Percentiles rank a stretch among this genome's conserved stretches.
These are phyloP conservation scores for Nitzschia sp. DNA, from an alignment of 108 stramenopile species.

Conservation along the genomic window DNA sequence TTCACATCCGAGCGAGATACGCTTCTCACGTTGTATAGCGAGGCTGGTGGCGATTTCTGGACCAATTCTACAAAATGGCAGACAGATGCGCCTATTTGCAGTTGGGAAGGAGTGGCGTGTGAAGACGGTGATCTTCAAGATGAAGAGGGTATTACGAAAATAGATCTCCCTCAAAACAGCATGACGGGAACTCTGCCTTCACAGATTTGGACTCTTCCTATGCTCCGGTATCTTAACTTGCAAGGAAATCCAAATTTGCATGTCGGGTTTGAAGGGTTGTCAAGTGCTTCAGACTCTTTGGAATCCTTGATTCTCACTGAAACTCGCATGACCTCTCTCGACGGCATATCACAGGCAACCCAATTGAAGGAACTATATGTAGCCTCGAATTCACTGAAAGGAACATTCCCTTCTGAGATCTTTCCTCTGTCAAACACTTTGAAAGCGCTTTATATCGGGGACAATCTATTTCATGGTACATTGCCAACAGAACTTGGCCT, in stretches of 20 bases:
- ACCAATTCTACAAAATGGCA: slow-evolving; percentile 42
- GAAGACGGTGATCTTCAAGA: slow-evolving; percentile 51
- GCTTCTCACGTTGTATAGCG: slow-evolving; percentile 13
- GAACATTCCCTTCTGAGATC: slow-evolving; percentile 51
- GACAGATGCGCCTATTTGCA: slow-evolving; percentile 56
- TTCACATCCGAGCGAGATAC: slow-evolving; percentile 47
- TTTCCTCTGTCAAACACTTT: slow-evolving; percentile 50
- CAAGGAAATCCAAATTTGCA: slow-evolving; percentile 37
- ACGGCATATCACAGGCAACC: slow-evolving; percentile 47
- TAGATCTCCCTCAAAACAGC: slow-evolving; percentile 39
- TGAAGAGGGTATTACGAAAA: slow-evolving; percentile 33
- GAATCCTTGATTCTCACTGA: slow-evolving; percentile 49
- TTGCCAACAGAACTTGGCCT: slow-evolving; percentile 51
- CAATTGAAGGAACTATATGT: slow-evolving; percentile 50
- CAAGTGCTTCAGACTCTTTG: slow-evolving; percentile 43
- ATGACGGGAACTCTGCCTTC: slow-evolving; percentile 56
- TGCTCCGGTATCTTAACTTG: slow-evolving; percentile 35
- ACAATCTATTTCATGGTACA: slow-evolving; percentile 63
- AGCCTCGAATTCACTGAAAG: slow-evolving; percentile 39
- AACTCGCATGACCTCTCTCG: slow-evolving; percentile 40
- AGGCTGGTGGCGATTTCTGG: slow-evolving; percentile 49
- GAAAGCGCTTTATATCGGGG: slow-evolving; percentile 47
- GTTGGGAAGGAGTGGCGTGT: slow-evolving; percentile 58
- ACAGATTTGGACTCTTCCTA: slow-evolving; percentile 51
- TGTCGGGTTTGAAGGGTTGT: slow-evolving; percentile 48